Evolutionary conservation across 495 filamentous ascomycete species (phyloP), one percentile per base, ranked within the genome.

Genomic region (Staphylotrichum tortipilum): DNA sequence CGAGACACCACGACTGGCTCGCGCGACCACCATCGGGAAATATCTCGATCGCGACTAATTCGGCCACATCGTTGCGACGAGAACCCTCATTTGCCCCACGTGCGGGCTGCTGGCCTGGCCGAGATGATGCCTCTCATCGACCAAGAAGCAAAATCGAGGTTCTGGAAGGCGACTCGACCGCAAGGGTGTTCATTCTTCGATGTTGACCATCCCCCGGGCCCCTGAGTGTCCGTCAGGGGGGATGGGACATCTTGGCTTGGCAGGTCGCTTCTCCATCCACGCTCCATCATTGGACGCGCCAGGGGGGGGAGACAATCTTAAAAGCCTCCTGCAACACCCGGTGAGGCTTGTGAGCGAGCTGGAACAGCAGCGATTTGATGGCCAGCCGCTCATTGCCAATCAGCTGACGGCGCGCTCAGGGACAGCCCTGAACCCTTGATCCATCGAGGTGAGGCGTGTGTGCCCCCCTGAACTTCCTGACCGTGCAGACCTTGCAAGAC

Each of bases 271-370:
- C 17, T 18, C 19, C 44, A 22, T 40, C 34, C 45, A 28, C 28
- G 46, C 23, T 22, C 46, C 56, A 47, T 60, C 34, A 60, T 57
- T 57, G 57, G 51, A 36, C 38, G 53, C 35, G 24, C 55, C 19
- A 42, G 49, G 42, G 44, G 47, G n/a, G n/a, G n/a, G n/a, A n/a
- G 49, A 33, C 48, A 53, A 61, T 56, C 55, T 56, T 35, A 15
- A 39, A 39, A 15, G 29, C 30, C 39, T 5, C n/a, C 29, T 14
- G 38, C 30, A 35, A 45, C 12, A 6, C 21, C n/a, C 43, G 44
- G 53, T 50, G 57, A 52, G 34, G 23, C 46, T 41, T 45, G 28
- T 47, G 49, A 51, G 49, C 44, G 6, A 56, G 43, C 49, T 43
- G 55, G 50, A 50, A 58, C 48, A 39, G 53, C 31, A 19, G 21